Base-by-base conservation (phyloP, 345 rosid species). In the Lumnitzera racemosa region DNA sequence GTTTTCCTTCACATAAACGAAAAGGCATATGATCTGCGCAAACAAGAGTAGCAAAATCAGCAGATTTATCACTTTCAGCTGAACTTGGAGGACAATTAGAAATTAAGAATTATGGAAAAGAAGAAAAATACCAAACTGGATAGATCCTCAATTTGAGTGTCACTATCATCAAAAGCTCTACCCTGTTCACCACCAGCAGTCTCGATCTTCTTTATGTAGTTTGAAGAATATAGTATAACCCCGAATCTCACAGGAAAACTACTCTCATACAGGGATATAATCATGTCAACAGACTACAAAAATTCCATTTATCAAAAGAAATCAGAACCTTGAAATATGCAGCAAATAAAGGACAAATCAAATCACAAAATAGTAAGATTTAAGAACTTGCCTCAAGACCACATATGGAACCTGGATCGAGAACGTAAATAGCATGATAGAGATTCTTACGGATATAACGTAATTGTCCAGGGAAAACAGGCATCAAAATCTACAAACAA, bases 361-460 rank as follows among this genome's bases (percentile, higher is more conserved):
- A 43, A 71, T 24, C 49, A 55, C 51, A 47, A 53, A 55, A 15
- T 56, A 24, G 57, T 51, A 61, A 29, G 31, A 66, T 2, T 61
- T 13, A 55, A 66, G 53, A 72, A 78, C 81, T 76, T 80, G 78
- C 98, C 95, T 91, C 87, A 73, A 94, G 95, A 71, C 99, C 99
- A 49, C 89, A 79, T 63, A 64, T 71, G 15, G 90, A 80, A 25
- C 95, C 89, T 58, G 99, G 97, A 86, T 94, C 97, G 70, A 94
- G 74, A 65, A 86, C 88, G 62, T 77, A 88, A 76, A 94, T 96
- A 61, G 99, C 96, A 80, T 94, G 96, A 73, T 77, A 94, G 64
- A 94, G 76, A 83, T 90, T 94, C 80, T 90, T 94, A 57, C 96
- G 89, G 65, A 94, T 86, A 65, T 94, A 90, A 60, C 89, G 99